phyloP scores from a whole-genome alignment of 495 filamentous ascomycete genomes.

The Penicillium fimorum region DNA sequence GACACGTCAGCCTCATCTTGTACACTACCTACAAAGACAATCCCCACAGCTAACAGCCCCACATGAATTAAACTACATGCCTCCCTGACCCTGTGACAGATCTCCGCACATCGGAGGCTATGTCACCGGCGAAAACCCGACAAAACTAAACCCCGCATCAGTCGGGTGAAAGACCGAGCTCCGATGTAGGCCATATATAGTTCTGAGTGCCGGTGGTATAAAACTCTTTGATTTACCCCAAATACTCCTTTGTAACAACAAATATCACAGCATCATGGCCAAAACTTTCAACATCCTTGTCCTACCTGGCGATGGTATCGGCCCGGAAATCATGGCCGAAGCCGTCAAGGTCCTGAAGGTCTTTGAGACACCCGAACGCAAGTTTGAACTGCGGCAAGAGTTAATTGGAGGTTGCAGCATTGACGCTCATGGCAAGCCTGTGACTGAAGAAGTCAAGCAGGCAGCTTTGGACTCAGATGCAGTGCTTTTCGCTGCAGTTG shows the following conservation, averaged over 20 bases:
- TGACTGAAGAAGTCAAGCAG: conserved; percentile 46
- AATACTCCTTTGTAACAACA: not conserved
- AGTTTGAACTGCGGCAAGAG: conserved; percentile 45
- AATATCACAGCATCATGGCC: conserved; percentile 14
- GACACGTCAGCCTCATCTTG: not conserved
- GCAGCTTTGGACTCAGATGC: conserved; percentile 43
- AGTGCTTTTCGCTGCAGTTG: conserved; percentile 51
- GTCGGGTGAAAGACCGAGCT: conserved; percentile 25
- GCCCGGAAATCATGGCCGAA: conserved; percentile 54
- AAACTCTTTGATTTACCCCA: not conserved
- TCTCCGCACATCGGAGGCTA: conserved; percentile 9
- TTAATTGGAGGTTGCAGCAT: conserved; percentile 51
- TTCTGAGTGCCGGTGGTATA: not conserved
- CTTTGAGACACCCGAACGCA: conserved; percentile 37
- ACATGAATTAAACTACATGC: not conserved
- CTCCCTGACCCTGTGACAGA: not conserved
- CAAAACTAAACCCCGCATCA: conserved; percentile 18
- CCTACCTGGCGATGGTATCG: conserved; percentile 55
- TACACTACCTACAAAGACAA: not conserved
- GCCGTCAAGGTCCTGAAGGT: conserved; percentile 51
- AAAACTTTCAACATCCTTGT: conserved; percentile 49
- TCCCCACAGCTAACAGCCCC: not conserved
- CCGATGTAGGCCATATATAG: conserved; percentile 12
- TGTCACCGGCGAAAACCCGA: conserved; percentile 22
- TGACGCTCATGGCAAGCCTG: conserved; percentile 43